Base-by-base conservation (phyloP, 1,139 yeast species). In the Candida freyschussii region DNA sequence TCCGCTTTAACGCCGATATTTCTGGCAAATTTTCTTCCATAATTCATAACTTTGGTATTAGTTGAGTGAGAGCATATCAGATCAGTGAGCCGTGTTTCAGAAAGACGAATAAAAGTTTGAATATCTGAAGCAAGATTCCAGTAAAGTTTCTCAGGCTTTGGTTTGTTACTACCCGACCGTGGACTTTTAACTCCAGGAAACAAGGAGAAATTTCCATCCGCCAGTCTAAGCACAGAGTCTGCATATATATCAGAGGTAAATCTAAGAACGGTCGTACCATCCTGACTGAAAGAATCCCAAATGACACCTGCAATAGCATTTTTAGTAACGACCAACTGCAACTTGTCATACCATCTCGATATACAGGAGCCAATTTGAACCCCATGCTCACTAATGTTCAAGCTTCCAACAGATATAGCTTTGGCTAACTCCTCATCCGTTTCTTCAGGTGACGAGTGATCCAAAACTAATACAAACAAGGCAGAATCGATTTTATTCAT, bases 251-350 rank as follows among this genome's bases (percentile, higher is more conserved):
- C 93, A 47, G 85, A 73, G 24, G 81, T 75, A 48, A 79, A 82
- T 37, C 93, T 62, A 42, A 82, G 60, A 11, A 80, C 83, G 0
- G 83, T 78, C 3, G 89, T 81, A 30, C 85, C 81, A 55, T 82
- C 91, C 70, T 81, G 78, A n/a, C 81, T 72, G 24, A 82, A 73
- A 3, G 84, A 77, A 38, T 72, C 77, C 84, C 89, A 82, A 21
- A 79, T 78, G 17, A 82, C 73, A 11, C 87, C 87, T 2, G 87
- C 87, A 30, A 78, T 78, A 0, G 86, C 71, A 53, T 80, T 82
- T 32, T 67, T 65, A 2, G 89, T 78, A 9, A 82, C 76, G 21
- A 82, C 67, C 27, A 82, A 52, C 53, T 81, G 89, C 33, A 82
- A 58, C 52, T 82, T 82, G 54, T 82, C 93, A 52, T 79, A 81